phyloP scores from a whole-genome alignment of 2,329 filamentous ascomycete species.

The Hymenoscyphus fructigenus region DNA sequence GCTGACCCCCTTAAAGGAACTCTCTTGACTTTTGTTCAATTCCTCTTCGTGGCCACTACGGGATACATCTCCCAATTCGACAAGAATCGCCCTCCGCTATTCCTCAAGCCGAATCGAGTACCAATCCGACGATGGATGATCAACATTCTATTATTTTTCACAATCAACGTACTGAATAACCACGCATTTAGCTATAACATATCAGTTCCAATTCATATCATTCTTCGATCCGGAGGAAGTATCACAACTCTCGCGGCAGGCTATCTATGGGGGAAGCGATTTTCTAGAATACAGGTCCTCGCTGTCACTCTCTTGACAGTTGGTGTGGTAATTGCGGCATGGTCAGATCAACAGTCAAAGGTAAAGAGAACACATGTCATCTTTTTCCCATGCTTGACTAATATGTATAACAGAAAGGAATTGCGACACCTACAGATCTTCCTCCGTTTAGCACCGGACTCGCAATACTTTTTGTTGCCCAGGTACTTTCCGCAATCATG shows the following conservation, averaged over 20 bases:
- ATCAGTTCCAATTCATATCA: conserved; percentile 94
- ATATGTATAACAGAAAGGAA: conserved; percentile 26
- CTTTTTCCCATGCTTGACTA: conserved; percentile 15
- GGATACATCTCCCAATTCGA: conserved; percentile 78
- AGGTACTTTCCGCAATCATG: conserved; percentile 89
- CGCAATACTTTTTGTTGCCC: conserved; percentile 78
- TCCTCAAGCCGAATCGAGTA: conserved; percentile 74
- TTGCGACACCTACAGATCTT: conserved; percentile 36
- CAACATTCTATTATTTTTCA: conserved; percentile 88
- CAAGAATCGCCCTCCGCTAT: conserved; percentile 63
- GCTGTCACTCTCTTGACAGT: conserved; percentile 81
- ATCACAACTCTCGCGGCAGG: conserved; percentile 95
- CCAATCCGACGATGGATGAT: conserved; percentile 82
- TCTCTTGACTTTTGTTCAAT: conserved; percentile 86
- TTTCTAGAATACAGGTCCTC: conserved; percentile 74
- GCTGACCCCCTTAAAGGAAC: conserved; percentile 56
- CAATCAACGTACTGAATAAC: conserved; percentile 95
- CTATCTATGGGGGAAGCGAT: conserved; percentile 80
- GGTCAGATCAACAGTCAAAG: conserved; percentile 85
- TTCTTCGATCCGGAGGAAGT: conserved; percentile 89
- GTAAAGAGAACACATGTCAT: conserved; percentile 44
- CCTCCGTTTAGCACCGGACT: conserved; percentile 68
- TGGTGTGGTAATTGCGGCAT: conserved; percentile 84
- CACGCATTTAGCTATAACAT: conserved; percentile 97
- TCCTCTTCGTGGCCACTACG: conserved; percentile 75